Base-by-base conservation (phyloP, 495 filamentous ascomycete genomes). In the Hyaloscypha bicolor region DNA sequence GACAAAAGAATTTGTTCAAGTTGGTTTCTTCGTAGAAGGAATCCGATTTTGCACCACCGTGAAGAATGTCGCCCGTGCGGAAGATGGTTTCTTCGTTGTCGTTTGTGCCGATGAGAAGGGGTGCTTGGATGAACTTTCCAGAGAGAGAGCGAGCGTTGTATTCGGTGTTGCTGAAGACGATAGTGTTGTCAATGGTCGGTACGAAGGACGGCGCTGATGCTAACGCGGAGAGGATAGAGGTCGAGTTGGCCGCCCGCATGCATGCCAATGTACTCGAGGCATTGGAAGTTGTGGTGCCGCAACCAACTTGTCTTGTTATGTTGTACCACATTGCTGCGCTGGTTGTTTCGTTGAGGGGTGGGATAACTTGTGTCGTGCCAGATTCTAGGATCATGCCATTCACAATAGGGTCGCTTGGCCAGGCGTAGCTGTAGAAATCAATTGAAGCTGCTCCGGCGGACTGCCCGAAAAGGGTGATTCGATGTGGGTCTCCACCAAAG, bases 401-500 rank as follows among this genome's bases (percentile, higher is more conserved):
- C 22, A 82, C 76, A 33, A 85, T 81, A 2, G 81, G 82, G 45
- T 85, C 78, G 0, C 75, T 55, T 9, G 59, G 42, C 64, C 77
- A 85, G 19, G 83, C 82, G 67, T 84, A 88, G 16, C 79, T 73
- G 69, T 79, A 86, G 71, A 79, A 80, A 63, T 85, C 85, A 3
- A 82, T 79, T 2, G 82, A 75, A 6, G 79, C 69, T 14, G 78
- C 79, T 9, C 85, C 84, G 11, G 85, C 82, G 29, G 80, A 83
- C 63, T 82, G 81, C 4, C 82, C 83, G 78, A 81, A 83, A 4
- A 93, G 80, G 0, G 90, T 93, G 48, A 93, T 85, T 62, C 81
- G 76, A 21, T 72, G 66, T 6, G 85, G 81, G 71, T 93, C 87
- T 19, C 91, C 91, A 6, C 89, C 89, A 69, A 93, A 92, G 4